phyloP scores from a whole-genome alignment of 257 asterid species.

The Perilla frutescens region DNA sequence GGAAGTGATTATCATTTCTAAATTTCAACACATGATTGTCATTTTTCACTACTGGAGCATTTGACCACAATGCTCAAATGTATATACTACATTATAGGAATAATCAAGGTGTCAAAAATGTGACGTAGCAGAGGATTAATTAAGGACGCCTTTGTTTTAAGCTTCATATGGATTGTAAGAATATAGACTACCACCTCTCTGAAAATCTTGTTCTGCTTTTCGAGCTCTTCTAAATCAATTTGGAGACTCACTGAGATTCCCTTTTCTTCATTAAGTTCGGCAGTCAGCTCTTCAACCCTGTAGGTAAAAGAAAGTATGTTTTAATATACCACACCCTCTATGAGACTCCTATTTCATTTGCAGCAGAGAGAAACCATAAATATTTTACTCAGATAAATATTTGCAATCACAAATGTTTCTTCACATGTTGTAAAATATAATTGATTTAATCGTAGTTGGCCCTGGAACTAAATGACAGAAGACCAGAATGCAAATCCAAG shows the following conservation, averaged over 20 bases:
- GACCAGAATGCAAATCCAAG: neutral
- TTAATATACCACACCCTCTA: slow-evolving; percentile 1
- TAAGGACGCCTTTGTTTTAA: slow-evolving; percentile 11
- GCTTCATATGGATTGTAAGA: slow-evolving; percentile 22
- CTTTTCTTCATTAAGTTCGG: slow-evolving; percentile 70
- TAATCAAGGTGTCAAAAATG: slow-evolving; percentile 17
- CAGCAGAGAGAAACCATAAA: slow-evolving; percentile 24
- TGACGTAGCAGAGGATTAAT: slow-evolving; percentile 14
- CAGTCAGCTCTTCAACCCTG: slow-evolving; percentile 80
- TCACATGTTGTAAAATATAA: neutral
- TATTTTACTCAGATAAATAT: slow-evolving; percentile 7
- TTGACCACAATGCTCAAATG: slow-evolving; percentile 19
- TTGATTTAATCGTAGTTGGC: slow-evolving; percentile 8
- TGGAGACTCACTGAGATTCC: slow-evolving; percentile 47
- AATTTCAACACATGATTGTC: neutral
- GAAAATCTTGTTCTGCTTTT: slow-evolving; percentile 60
- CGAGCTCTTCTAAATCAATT: slow-evolving; percentile 57
- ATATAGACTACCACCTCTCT: slow-evolving; percentile 60
- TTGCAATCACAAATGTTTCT: neutral
- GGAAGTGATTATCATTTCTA: neutral
- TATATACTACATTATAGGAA: slow-evolving; percentile 10
- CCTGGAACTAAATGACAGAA: neutral
- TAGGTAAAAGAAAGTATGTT: slow-evolving; percentile 27
- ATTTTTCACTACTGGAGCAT: slow-evolving; percentile 5
- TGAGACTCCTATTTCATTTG: slow-evolving; percentile 17